phyloP scores from a whole-genome alignment of 2,329 filamentous ascomycete species.

The Pyrenophora tritici-repentis region DNA sequence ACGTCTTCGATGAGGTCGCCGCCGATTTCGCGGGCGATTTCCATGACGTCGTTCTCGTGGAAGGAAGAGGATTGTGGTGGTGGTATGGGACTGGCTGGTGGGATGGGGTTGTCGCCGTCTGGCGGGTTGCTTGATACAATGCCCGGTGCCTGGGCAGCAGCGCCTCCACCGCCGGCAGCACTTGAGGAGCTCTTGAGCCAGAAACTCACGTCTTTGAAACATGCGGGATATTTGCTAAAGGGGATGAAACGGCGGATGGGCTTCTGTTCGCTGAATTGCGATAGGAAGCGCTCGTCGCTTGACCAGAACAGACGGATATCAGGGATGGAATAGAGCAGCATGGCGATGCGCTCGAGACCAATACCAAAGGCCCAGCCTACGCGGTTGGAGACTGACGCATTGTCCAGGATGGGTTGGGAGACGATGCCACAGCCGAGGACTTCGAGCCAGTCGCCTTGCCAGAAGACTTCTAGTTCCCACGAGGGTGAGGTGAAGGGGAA shows the following conservation, averaged over 20 bases:
- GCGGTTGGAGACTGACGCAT: slow-evolving; percentile 74
- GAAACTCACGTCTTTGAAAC: slow-evolving; percentile 91
- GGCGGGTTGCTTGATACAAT: slow-evolving; percentile 7
- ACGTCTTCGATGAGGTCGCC: slow-evolving; percentile 91
- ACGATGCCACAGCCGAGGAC: slow-evolving; percentile 92
- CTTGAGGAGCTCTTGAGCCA: slow-evolving; percentile 64
- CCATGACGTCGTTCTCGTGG: slow-evolving; percentile 98
- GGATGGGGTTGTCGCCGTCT: slow-evolving; percentile 6
- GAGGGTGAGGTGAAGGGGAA: slow-evolving; percentile 96
- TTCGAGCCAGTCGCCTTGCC: slow-evolving; percentile 93
- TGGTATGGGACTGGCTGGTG: neutral
- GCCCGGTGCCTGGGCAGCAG: neutral
- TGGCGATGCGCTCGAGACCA: slow-evolving; percentile 91
- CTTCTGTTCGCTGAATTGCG: slow-evolving; percentile 67
- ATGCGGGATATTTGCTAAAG: slow-evolving; percentile 89
- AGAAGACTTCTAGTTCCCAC: slow-evolving; percentile 96
- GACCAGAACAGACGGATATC: slow-evolving; percentile 99
- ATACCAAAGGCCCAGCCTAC: slow-evolving; percentile 96
- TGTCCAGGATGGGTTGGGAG: slow-evolving; percentile 77
- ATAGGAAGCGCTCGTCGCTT: slow-evolving; percentile 79
- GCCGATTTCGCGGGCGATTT: slow-evolving; percentile 81
- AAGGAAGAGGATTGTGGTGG: slow-evolving; percentile 52
- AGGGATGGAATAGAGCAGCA: slow-evolving; percentile 94
- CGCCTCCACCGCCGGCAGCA: slow-evolving; percentile 30
- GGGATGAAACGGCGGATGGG: slow-evolving; percentile 71